A percentile compares a stretch with the other conserved stretches of the same genome.
phyloP scores from a whole-genome alignment of 805 yeast species.

The Nakazawaea wickerhamii region DNA sequence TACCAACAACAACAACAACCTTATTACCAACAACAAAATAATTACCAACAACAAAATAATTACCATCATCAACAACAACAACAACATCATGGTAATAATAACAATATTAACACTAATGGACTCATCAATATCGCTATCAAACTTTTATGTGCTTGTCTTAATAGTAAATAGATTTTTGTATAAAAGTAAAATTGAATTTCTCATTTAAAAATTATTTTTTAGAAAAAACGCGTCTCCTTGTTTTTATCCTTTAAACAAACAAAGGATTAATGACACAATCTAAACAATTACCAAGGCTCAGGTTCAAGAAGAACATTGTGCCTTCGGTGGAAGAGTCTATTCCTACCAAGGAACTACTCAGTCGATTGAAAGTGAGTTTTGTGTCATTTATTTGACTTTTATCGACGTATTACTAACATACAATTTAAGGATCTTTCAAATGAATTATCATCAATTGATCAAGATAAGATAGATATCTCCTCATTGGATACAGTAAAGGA shows the following conservation, averaged over 20 bases:
- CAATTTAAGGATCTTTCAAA: conserved; percentile 42
- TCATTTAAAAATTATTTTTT: too few relatives aligned
- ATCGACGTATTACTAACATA: neutral
- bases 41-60: conserved; percentile 25
- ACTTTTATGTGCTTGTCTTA: conserved; percentile 17
- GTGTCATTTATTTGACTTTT: neutral
- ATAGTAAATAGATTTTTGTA: conserved; percentile 1
- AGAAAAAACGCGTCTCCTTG: too few relatives aligned
- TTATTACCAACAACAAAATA: conserved; percentile 16
- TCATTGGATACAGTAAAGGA: conserved; percentile 40
- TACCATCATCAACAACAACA: conserved; percentile 28
- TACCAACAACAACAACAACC: conserved; percentile 18
- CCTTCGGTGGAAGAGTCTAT: conserved; percentile 55
- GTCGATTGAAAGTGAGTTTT: conserved; percentile 41
- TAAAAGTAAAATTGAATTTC: too few relatives aligned
- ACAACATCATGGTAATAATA: conserved; percentile 22
- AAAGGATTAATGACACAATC: neutral
- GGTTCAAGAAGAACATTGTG: conserved; percentile 42
- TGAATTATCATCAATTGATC: conserved; percentile 59
- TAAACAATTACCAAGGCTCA: conserved; percentile 8
- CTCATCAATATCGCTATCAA: conserved; percentile 11
- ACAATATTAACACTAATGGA: conserved; percentile 22
- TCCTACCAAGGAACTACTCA: conserved; percentile 54
- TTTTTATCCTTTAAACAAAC: too few relatives aligned
- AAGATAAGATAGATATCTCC: conserved; percentile 46